A percentile compares a stretch with the other conserved stretches of the same genome.
These are phyloP conservation scores for Stachybotrys chartarum DNA, from an alignment of 2,329 filamentous ascomycete species.

Conservation along the genomic window DNA sequence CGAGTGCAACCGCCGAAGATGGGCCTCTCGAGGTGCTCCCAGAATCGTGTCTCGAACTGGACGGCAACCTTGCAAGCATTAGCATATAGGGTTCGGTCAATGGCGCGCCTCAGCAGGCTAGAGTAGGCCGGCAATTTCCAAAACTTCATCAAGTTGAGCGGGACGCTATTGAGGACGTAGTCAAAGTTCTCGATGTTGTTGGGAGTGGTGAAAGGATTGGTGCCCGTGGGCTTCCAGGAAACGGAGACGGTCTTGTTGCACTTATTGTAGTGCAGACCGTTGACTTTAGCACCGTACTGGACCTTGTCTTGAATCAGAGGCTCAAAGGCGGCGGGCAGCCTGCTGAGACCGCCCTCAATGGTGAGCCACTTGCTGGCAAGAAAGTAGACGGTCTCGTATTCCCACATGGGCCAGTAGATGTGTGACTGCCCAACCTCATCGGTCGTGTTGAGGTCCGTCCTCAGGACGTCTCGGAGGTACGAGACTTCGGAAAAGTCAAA, in stretches of 20 bases:
- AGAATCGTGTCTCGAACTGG: constrained; percentile 45
- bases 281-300: constrained; percentile 13
- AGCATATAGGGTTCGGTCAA: constrained; percentile 15
- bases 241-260: constrained; percentile 12
- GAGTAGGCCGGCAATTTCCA: constrained; percentile 29
- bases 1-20: constrained; percentile 34
- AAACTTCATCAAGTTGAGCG: constrained; percentile 27
- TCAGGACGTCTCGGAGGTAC: constrained; percentile 24
- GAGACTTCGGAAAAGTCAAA: constrained; percentile 22
- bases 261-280: constrained; percentile 13
- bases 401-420: constrained; percentile 18
- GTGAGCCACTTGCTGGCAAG: constrained; percentile 16
- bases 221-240: constrained; percentile 10
- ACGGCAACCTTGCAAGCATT: constrained; percentile 36
- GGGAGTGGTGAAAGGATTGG: constrained; percentile 12
- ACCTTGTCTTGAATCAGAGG: constrained; percentile 20
- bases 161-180: constrained; percentile 28
- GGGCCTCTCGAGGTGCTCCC: constrained; percentile 17
- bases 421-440: constrained; percentile 22
- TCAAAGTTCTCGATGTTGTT: constrained; percentile 24
- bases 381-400: constrained; percentile 19
- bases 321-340: constrained; percentile 25
- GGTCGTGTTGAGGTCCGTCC: constrained; percentile 26
- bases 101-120: constrained; percentile 15
- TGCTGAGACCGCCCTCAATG: constrained; percentile 25